Percentiles rank a stretch among this genome's conserved stretches.
Evolutionary conservation across 2,329 filamentous ascomycete genomes (phyloP).

Genomic region (Fusarium penzigii): DNA sequence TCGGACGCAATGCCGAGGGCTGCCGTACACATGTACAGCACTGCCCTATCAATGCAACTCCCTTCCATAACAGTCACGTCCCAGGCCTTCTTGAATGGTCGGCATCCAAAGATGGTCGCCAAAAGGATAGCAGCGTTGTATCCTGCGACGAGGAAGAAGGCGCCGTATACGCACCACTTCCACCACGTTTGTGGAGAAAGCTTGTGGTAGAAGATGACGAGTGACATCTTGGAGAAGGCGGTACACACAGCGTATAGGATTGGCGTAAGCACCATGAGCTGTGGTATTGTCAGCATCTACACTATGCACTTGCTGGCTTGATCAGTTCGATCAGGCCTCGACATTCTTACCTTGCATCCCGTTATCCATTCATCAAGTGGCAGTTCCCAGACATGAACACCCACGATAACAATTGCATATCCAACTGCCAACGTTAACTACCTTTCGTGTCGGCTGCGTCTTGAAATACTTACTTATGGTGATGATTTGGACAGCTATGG

Average conservation of each 20-base stretch:
- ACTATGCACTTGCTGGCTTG: too few relatives aligned
- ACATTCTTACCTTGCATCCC: too few relatives aligned
- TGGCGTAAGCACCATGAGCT: conserved; percentile 24
- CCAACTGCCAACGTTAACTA: conserved; percentile 6
- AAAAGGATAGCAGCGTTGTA: conserved; percentile 38
- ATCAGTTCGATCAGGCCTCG: too few relatives aligned
- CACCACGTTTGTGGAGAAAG: conserved; percentile 39
- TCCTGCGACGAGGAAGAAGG: conserved; percentile 32
- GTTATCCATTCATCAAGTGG: conserved; percentile 12
- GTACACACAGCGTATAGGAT: conserved; percentile 28
- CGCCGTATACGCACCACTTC: conserved; percentile 31
- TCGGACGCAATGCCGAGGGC: conserved; percentile 51
- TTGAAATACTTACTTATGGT: conserved; percentile 14
- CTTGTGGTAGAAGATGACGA: conserved; percentile 40
- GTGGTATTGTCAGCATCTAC: conserved; percentile 1
- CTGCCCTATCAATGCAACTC: conserved; percentile 41
- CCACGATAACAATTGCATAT: conserved; percentile 19
- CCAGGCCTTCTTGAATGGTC: conserved; percentile 35
- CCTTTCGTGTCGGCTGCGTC: accelerated
- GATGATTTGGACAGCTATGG: conserved; percentile 17
- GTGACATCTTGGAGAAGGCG: conserved; percentile 38
- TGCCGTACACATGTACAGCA: conserved; percentile 34
- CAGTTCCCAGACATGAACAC: conserved; percentile 36
- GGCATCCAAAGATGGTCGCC: conserved; percentile 40
- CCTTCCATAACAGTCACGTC: conserved; percentile 31